Evolutionary conservation across 768 basidiomycete species (phyloP).

Genomic region (Gautieria morchelliformis): DNA sequence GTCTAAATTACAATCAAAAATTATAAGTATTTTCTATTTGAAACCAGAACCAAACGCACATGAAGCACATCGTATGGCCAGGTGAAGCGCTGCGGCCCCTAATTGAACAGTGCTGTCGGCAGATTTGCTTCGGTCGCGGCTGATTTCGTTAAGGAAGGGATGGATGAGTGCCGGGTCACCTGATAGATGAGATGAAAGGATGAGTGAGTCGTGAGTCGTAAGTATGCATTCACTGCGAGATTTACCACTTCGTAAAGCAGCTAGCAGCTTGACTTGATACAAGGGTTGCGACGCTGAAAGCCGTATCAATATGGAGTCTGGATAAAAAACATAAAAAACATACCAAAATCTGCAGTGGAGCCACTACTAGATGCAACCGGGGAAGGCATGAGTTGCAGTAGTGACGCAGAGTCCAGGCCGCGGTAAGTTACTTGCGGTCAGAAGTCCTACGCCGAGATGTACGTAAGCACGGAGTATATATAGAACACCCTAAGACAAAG

Average conservation of each 20-base stretch:
- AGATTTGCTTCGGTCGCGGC: conserved; percentile 49
- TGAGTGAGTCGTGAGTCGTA: neutral
- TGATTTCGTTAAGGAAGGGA: conserved; percentile 69
- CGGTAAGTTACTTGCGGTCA: no score
- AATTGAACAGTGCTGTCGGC: conserved; percentile 45
- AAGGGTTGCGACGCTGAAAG: conserved; percentile 29
- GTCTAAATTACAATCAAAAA: conserved; percentile 25
- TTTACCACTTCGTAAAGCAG: conserved; percentile 53
- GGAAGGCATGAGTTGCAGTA: neutral
- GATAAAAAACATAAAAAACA: neutral
- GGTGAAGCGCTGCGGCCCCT: conserved; percentile 67
- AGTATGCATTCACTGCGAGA: neutral
- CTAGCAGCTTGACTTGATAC: conserved; percentile 55
- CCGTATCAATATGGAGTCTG: neutral
- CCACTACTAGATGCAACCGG: neutral
- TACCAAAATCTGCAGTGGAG: neutral
- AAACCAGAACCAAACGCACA: conserved; percentile 32
- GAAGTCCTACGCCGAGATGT: no score
- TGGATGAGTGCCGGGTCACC: conserved; percentile 76
- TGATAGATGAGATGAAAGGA: conserved; percentile 17
- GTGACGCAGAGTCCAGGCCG: no score
- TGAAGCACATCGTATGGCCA: conserved; percentile 74
- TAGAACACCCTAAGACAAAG: no score
- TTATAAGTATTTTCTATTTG: neutral
- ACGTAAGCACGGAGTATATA: no score